Evolutionary conservation across 225 moss, liverwort and hornwort genomes (phyloP).

Genomic region (Polytrichum formosum): DNA sequence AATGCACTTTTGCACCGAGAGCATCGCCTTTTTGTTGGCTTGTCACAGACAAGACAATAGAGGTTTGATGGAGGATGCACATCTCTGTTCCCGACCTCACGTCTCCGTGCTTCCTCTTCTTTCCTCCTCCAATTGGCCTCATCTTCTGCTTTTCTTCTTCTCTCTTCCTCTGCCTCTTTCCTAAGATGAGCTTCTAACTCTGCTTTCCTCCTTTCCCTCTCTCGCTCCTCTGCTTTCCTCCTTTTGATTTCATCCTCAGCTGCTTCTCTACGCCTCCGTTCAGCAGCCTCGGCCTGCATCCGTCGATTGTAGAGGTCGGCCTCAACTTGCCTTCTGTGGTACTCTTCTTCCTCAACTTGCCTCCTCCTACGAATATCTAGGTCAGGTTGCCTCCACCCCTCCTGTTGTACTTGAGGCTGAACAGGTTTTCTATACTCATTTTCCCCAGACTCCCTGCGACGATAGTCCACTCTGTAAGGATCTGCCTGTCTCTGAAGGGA

Average conservation of each 20-base stretch:
- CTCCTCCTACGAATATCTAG: constrained; percentile 9
- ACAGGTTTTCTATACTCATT: constrained; percentile 22
- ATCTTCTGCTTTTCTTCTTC: constrained; percentile 15
- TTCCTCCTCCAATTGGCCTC: constrained; percentile 26
- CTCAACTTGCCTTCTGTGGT: constrained; percentile 34
- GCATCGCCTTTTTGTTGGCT: constrained; percentile 67
- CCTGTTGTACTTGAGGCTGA: constrained; percentile 9
- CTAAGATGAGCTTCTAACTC: constrained; percentile 41
- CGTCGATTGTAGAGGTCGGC: constrained; percentile 32
- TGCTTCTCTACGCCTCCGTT: constrained; percentile 48
- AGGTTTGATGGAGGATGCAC: constrained; percentile 26
- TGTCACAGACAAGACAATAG: constrained; percentile 62
- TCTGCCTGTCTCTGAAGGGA: constrained; percentile 28
- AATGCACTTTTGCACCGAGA: constrained; percentile 80
- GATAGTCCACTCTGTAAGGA: constrained; percentile 6
- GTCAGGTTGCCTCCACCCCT: constrained; percentile 22
- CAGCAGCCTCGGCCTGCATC: constrained; percentile 37
- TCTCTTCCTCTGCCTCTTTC: constrained; percentile 36
- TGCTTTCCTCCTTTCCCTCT: constrained; percentile 39
- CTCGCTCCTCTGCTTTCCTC: constrained; percentile 42
- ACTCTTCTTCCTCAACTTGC: constrained; percentile 17
- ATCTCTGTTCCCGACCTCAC: constrained; percentile 23
- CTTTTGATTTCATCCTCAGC: constrained; percentile 27
- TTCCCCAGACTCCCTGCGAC: constrained; percentile 21
- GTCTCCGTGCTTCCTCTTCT: constrained; percentile 20